Percentiles rank a stretch among this genome's conserved stretches.
Evolutionary conservation across 2,329 filamentous ascomycete species (phyloP).

Genomic region (Colletotrichum filicis): DNA sequence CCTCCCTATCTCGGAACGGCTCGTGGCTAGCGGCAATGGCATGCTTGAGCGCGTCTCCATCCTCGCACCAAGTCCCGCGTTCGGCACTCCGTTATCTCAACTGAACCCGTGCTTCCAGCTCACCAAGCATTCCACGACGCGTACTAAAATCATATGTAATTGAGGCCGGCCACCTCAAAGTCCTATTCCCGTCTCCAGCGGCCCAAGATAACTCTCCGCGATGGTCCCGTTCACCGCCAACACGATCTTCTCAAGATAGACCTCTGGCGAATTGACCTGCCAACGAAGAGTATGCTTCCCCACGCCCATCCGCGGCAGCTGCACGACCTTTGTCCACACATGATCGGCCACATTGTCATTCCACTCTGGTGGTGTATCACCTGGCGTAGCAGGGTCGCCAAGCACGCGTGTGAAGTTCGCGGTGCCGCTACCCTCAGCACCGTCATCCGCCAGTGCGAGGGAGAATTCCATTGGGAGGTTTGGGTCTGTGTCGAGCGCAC

Average conservation of each 20-base stretch:
- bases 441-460: conserved; percentile 47
- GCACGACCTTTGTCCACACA: conserved; percentile 55
- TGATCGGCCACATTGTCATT: conserved; percentile 54
- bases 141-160: no score
- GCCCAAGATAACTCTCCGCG: conserved; percentile 43
- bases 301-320: conserved; percentile 2
- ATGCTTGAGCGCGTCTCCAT: no score
- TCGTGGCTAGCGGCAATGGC: neutral
- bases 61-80: neutral
- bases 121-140: neutral
- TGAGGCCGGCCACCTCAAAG: neutral
- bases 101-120: neutral
- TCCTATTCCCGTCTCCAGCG: conserved; percentile 39
- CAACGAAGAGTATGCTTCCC: conserved; percentile 42
- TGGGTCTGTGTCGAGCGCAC: conserved; percentile 59
- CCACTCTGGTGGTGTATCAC: conserved; percentile 59
- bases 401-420: conserved; percentile 42
- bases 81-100: neutral
- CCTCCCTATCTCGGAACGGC: neutral
- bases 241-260: conserved; percentile 47
- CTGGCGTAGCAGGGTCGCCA: conserved; percentile 51
- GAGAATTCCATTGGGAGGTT: conserved; percentile 58
- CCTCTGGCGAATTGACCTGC: conserved; percentile 42
- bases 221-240: conserved; percentile 37
- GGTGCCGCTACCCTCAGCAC: conserved; percentile 44